Evolutionary conservation across 306 rosid species (phyloP).

Genomic region (Astragalus glycyphyllos): DNA sequence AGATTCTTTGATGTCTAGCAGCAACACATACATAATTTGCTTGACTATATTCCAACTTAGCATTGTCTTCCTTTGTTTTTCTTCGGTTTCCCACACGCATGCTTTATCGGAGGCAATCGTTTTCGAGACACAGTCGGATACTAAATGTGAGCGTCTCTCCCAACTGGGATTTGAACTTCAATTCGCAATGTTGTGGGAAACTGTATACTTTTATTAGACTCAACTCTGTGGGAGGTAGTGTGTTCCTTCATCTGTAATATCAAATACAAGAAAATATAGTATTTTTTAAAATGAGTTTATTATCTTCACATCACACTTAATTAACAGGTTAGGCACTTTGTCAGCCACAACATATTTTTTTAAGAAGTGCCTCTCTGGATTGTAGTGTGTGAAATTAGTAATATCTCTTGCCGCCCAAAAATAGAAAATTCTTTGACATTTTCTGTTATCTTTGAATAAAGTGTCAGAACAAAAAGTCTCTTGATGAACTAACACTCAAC

Average conservation of each 20-base stretch:
- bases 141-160: too few species aligned
- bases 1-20: conserved; percentile 29
- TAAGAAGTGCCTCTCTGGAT: neutral
- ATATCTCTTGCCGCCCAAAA: neutral
- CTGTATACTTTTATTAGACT: too few species aligned
- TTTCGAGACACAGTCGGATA: too few species aligned
- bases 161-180: too few species aligned
- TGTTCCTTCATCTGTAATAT: too few species aligned
- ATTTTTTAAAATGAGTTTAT: too few species aligned
- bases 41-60: conserved; percentile 25
- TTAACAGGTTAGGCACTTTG: conserved; percentile 19
- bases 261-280: too few species aligned
- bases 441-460: conserved; percentile 20
- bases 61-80: conserved; percentile 17
- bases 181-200: too few species aligned
- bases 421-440: conserved; percentile 4
- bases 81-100: too few species aligned
- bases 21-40: conserved; percentile 10
- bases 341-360: neutral
- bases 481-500: conserved; percentile 4
- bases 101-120: too few species aligned
- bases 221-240: too few species aligned
- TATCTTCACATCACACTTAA: neutral
- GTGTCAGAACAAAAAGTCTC: neutral
- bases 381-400: conserved; percentile 9